Percentiles rank a stretch among this genome's conserved stretches.
Evolutionary conservation across 1,139 yeast species (phyloP).

Genomic region (Saccharomyces hybrid): DNA sequence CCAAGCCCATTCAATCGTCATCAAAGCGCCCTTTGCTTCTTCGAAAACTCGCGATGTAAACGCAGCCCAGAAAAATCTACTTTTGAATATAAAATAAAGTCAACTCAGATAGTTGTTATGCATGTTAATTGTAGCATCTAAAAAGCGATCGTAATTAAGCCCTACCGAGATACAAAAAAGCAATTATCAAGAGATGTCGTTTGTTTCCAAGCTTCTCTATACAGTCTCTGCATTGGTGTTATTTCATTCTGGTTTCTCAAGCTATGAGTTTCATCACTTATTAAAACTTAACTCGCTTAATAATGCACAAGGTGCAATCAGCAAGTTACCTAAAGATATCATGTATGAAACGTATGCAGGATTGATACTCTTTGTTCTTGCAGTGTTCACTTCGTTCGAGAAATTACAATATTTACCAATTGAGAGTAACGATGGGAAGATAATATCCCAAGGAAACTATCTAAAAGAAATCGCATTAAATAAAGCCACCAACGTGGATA

Average conservation of each 20-base stretch:
- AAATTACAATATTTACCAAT: conserved; percentile 22
- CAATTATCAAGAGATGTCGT: conserved; percentile 9
- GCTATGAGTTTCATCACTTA: conserved; percentile 29
- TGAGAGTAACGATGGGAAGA: conserved; percentile 11
- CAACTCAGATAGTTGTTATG: neutral
- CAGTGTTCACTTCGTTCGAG: conserved; percentile 24
- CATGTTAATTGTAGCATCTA: neutral
- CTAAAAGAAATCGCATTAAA: conserved; percentile 25
- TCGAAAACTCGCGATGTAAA: neutral
- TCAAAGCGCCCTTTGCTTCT: neutral
- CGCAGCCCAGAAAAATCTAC: neutral
- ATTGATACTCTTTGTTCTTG: conserved; percentile 19
- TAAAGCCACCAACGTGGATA: conserved; percentile 27
- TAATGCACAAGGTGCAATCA: conserved; percentile 2
- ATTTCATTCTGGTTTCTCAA: conserved; percentile 30
- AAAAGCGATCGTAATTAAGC: neutral
- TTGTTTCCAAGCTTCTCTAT: conserved; percentile 17
- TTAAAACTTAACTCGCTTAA: conserved; percentile 11
- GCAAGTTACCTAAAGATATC: conserved; percentile 26
- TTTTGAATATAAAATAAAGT: neutral
- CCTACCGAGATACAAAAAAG: neutral
- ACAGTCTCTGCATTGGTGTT: conserved; percentile 21
- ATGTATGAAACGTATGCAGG: conserved; percentile 24
- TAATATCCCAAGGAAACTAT: conserved; percentile 20
- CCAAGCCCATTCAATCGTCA: neutral